Conservation (phyloP, 805 yeast genomes). For the Schizosaccharomyces pombe region DNA sequence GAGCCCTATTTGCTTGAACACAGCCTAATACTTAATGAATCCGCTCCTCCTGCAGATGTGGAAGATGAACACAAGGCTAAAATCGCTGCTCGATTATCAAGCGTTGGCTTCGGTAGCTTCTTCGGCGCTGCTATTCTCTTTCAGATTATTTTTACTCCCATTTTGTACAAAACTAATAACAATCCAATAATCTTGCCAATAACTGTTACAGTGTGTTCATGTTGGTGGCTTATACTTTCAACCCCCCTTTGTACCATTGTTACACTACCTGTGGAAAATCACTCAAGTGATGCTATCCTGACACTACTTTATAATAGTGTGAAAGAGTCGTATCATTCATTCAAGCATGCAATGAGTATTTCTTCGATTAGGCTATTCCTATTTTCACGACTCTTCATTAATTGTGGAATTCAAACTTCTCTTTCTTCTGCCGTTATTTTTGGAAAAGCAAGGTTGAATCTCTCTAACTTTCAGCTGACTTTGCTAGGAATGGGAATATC, state of each 20-base stretch:
- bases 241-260: neutral
- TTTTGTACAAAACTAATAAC: neutral
- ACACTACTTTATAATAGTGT: neutral
- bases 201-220: neutral
- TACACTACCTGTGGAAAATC: neutral
- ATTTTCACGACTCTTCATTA: neutral
- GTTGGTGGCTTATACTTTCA: neutral
- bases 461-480: neutral
- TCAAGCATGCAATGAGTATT: neutral
- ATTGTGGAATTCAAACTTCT: neutral
- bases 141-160: neutral
- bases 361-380: neutral
- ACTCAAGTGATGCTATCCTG: neutral
- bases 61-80: neutral
- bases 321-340: neutral
- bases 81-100: neutral
- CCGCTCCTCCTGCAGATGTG: neutral
- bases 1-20: neutral
- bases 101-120: neutral
- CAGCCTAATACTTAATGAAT: neutral
- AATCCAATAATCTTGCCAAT: neutral
- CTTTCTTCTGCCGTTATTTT: neutral
- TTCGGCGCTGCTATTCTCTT: neutral
- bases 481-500: neutral
- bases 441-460: neutral